phyloP scores from a whole-genome alignment of 148 eudicot species.

The Rhododendron ferrugineum region DNA sequence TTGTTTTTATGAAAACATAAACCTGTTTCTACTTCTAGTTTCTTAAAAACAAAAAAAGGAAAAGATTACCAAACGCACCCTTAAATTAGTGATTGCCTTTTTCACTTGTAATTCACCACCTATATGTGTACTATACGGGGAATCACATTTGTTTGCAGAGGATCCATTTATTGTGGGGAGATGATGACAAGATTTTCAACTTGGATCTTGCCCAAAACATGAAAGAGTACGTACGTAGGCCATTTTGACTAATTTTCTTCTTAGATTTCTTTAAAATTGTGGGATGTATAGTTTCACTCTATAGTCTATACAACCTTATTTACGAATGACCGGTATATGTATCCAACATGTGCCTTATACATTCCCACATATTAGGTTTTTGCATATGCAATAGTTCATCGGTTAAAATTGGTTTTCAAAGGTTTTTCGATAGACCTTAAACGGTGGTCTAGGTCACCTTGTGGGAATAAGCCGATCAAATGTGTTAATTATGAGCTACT shows the following conservation, averaged over 20 bases:
- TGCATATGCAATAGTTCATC: not conserved
- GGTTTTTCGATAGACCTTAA: not conserved
- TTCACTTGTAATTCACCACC: too few species aligned
- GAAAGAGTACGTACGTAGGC: constrained; percentile 36
- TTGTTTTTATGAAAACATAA: too few species aligned
- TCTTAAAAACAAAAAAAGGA: too few species aligned
- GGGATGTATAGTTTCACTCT: not conserved
- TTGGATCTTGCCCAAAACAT: constrained; percentile 29
- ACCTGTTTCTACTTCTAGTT: too few species aligned
- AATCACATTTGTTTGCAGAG: not conserved
- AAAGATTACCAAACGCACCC: too few species aligned
- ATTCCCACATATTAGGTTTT: too few species aligned
- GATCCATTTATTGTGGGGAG: constrained; percentile 46
- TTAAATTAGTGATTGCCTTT: too few species aligned
- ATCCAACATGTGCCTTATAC: too few species aligned
- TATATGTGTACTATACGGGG: not conserved
- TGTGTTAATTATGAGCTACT: not conserved
- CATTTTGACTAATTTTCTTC: not conserved
- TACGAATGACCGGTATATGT: too few species aligned
- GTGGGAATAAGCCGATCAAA: not conserved
- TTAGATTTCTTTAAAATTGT: not conserved
- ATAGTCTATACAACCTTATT: too few species aligned
- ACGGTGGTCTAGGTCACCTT: not conserved
- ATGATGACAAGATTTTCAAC: constrained; percentile 40
- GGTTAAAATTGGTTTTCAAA: not conserved